Conservation (phyloP, 108 stramenopile species). For the Chaetoceros tenuissimus region DNA sequence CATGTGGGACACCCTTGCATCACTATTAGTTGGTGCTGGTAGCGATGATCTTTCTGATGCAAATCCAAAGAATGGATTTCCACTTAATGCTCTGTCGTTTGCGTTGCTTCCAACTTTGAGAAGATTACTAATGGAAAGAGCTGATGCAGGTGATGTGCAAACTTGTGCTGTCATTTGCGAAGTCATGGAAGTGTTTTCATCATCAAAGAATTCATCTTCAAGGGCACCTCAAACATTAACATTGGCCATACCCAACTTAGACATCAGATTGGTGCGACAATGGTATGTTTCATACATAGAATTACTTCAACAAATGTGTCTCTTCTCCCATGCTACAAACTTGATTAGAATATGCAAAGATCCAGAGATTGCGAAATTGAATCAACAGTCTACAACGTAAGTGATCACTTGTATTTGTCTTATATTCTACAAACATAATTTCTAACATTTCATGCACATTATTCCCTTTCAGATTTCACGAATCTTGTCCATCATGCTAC, state of each 20-base stretch:
- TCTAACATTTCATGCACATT: not conserved
- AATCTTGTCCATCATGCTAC: conserved; percentile 70
- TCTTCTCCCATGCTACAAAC: conserved; percentile 61
- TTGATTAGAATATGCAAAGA: conserved; percentile 66
- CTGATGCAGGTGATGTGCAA: conserved; percentile 82
- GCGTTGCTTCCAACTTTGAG: conserved; percentile 55
- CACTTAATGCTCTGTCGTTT: conserved; percentile 49
- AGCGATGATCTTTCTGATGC: conserved; percentile 28
- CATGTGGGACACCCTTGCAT: conserved; percentile 69
- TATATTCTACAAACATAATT: not conserved
- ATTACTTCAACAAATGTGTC: conserved; percentile 72
- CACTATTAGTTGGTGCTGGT: conserved; percentile 44
- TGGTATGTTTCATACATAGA: conserved; percentile 86
- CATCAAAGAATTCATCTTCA: conserved; percentile 22
- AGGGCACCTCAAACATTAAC: conserved; percentile 21
- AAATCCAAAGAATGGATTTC: conserved; percentile 1
- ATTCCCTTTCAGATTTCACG: conserved; percentile 36
- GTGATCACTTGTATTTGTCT: not conserved
- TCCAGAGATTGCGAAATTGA: conserved; percentile 58
- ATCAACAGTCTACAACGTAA: conserved; percentile 75
- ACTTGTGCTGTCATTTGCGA: conserved; percentile 77
- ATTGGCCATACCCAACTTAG: conserved; percentile 56
- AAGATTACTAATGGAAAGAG: conserved; percentile 54
- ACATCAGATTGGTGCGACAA: conserved; percentile 57
- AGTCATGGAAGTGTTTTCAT: conserved; percentile 59